Evolutionary conservation across 495 filamentous ascomycete species (phyloP).

Genomic region (Aspergillus egyptiacus): DNA sequence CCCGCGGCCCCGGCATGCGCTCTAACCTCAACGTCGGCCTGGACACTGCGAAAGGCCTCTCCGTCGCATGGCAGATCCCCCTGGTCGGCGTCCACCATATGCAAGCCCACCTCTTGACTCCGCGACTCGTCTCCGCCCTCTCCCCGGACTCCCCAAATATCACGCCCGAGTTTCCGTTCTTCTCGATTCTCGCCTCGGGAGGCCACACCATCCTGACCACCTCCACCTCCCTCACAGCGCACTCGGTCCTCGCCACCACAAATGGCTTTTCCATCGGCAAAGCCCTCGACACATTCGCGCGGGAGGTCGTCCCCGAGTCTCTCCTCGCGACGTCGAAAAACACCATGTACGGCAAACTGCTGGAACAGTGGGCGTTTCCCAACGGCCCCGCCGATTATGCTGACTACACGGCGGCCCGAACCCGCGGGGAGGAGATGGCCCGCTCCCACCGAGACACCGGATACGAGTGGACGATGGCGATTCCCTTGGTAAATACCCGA

Average conservation of each 20-base stretch:
- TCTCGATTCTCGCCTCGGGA: conserved; percentile 85
- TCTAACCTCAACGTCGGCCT: conserved; percentile 67
- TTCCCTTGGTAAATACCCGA: conserved; percentile 48
- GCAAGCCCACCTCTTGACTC: conserved; percentile 91
- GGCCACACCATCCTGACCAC: conserved; percentile 85
- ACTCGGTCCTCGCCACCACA: conserved; percentile 64
- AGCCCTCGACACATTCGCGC: conserved; percentile 75
- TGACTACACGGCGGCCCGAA: conserved; percentile 49
- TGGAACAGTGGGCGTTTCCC: conserved; percentile 71
- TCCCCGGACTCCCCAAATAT: conserved; percentile 6
- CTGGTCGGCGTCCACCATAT: conserved; percentile 89
- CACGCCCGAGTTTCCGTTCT: conserved; percentile 63
- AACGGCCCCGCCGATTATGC: conserved; percentile 41
- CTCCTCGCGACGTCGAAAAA: conserved; percentile 38
- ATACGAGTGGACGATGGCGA: conserved; percentile 54
- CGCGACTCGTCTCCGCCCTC: conserved; percentile 67
- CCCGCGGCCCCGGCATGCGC: conserved; percentile 84
- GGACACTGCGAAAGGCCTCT: conserved; percentile 82
- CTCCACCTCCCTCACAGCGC: conserved; percentile 57
- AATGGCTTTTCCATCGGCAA: conserved; percentile 77
- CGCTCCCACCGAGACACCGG: conserved; percentile 23
- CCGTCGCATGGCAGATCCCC: conserved; percentile 73
- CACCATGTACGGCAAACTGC: conserved; percentile 69
- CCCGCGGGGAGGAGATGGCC: conserved; percentile 48
- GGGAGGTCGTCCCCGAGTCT: conserved; percentile 58